Evolutionary conservation across 345 rosid species (phyloP).

Genomic region (Eucalyptus fibrosa): DNA sequence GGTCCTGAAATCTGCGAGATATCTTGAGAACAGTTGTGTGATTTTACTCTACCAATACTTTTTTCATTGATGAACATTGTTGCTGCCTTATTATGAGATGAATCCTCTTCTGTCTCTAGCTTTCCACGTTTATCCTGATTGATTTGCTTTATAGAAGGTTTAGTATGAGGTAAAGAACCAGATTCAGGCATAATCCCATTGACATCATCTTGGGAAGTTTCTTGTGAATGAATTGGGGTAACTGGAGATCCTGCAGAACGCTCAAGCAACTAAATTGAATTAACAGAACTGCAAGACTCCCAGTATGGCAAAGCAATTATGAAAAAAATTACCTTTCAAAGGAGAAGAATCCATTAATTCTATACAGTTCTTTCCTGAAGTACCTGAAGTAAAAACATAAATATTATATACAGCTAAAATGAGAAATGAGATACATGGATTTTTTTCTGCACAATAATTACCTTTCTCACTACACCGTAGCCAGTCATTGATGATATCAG

Average conservation of each 20-base stretch:
- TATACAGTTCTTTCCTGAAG: constrained; percentile 2
- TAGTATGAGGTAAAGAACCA: constrained; percentile 5
- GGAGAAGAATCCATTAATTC: constrained; percentile 3
- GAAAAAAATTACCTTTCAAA: constrained; percentile 14
- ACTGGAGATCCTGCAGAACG: constrained; percentile 15
- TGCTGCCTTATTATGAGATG: neutral
- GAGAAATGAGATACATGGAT: neutral
- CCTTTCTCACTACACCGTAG: constrained; percentile 30
- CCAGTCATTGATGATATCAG: constrained; percentile 49
- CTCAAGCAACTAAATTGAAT: neutral
- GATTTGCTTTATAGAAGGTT: constrained; percentile 4
- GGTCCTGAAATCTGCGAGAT: constrained; percentile 91
- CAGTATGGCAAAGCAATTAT: neutral
- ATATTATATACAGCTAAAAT: neutral
- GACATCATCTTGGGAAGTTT: constrained; percentile 6
- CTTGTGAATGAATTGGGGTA: constrained; percentile 10
- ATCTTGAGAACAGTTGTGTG: constrained; percentile 30
- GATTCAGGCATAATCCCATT: constrained; percentile 6
- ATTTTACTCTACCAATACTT: constrained; percentile 6
- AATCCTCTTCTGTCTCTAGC: constrained; percentile 9
- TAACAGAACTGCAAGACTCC: neutral
- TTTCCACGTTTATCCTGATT: constrained; percentile 9
- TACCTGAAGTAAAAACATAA: constrained; percentile 2
- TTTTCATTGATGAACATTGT: constrained; percentile 9
- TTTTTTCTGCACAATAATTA: constrained; percentile 4